phyloP scores from a whole-genome alignment of 1,284 basidiomycete species.

The Exobasidium cylindrosporum region DNA sequence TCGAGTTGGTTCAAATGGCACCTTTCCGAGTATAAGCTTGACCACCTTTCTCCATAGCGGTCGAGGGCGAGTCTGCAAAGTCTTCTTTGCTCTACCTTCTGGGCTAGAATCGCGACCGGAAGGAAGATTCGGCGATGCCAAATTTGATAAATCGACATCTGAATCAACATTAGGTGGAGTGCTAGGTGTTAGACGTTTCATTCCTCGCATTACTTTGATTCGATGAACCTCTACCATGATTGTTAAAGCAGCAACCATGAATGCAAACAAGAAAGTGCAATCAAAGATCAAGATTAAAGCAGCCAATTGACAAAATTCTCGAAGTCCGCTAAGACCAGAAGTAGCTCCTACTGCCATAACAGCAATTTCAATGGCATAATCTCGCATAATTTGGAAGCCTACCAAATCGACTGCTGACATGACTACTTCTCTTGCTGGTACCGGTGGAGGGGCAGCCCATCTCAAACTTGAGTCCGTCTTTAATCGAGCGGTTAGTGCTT shows the following conservation, averaged over 20 bases:
- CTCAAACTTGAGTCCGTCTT: conserved; percentile 55
- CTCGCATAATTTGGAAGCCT: conserved; percentile 80
- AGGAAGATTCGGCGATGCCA: conserved; percentile 21
- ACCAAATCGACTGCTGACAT: conserved; percentile 75
- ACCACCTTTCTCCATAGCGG: conserved; percentile 37
- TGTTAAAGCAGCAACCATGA: conserved; percentile 81
- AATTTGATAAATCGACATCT: conserved; percentile 32
- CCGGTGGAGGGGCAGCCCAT: conserved; percentile 58
- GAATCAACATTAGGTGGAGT: conserved; percentile 46
- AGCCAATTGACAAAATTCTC: conserved; percentile 91
- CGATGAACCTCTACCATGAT: conserved; percentile 84
- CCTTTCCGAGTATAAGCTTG: conserved; percentile 57
- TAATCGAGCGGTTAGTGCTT: conserved; percentile 54
- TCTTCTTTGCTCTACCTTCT: background rate
- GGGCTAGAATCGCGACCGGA: too few species aligned
- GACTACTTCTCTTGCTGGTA: conserved; percentile 77
- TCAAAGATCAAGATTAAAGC: conserved; percentile 81
- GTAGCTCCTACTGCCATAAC: conserved; percentile 84
- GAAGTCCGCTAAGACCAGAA: conserved; percentile 81
- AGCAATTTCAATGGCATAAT: conserved; percentile 87
- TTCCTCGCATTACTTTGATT: conserved; percentile 63
- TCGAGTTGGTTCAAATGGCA: conserved; percentile 60
- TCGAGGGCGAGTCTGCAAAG: background rate
- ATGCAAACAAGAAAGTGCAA: conserved; percentile 83
- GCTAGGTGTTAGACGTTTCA: conserved; percentile 36